Evolutionary conservation across 2,329 filamentous ascomycete species (phyloP), one percentile per base, ranked within the genome.

Genomic region (Fusarium mexicanum): DNA sequence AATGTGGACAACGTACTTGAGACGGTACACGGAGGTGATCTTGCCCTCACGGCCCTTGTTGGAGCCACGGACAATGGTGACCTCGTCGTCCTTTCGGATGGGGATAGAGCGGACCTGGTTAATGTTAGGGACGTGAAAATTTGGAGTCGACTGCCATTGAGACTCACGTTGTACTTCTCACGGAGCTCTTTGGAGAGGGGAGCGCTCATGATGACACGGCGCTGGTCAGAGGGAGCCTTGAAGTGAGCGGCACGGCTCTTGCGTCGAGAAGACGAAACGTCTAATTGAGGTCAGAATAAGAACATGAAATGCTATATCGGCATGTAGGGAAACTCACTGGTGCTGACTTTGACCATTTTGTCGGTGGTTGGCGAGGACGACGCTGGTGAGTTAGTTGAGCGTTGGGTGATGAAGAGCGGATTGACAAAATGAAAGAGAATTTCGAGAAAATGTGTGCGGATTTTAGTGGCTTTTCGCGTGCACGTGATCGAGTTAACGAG

Each of bases 241-340:
- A 97, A 99, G 91, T 99, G 96, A 85, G 94, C 94, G 91, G 98
- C 98, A 88, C 96, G 94, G 88, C 94, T 96, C 94, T 99, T 99
- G 89, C 96, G 93, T 88, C 96, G 92, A 84, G 95, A 98, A 87
- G 94, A 94, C 72, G 81, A 77, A 83, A 94, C 83, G 81, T 85
- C 91, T 92, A 77, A 47, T 43, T 33, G 62, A 47, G 18, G 26
- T 58, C 47, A 26, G 51, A 16, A 57, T 35, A 29, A n/a, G 31
- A 35, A 51, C 12, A 50, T 18, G n/a, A 8, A 12, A 37, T 22
- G 12, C 13, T 26, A 24, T n/a, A 16, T 57, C 12, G 55, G 10
- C 22, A 16, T 55, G 20, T 6, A 20, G 41, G 63, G 53, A 62
- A 8, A 82, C 88, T 77, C 84, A 90, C 88, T 83, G 82, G 83